phyloP scores from a whole-genome alignment of 164 flowering plant genomes.

The Kalanchoe fedtschenkoi region DNA sequence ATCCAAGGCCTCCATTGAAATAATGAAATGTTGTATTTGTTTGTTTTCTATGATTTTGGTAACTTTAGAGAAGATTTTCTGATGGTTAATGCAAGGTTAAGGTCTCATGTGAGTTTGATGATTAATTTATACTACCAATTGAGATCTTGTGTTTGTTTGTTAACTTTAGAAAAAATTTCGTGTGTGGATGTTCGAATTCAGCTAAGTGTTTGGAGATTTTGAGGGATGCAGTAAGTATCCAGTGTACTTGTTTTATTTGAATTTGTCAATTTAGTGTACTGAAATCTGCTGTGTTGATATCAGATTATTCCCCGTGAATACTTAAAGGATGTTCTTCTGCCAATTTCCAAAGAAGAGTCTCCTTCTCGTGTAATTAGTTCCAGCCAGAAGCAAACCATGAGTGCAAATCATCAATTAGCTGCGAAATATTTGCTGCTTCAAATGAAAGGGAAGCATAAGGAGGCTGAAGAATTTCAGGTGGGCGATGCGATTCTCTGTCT shows the following conservation, averaged over 20 bases:
- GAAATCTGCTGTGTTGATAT: background rate
- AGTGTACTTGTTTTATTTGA: background rate
- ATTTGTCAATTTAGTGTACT: background rate
- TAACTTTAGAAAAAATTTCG: no score
- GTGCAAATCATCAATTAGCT: conserved; percentile 82
- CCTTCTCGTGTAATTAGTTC: conserved; percentile 18
- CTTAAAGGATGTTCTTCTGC: conserved; percentile 20
- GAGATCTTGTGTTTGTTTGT: no score
- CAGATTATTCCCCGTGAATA: conserved; percentile 24
- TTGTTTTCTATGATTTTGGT: no score
- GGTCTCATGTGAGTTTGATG: no score
- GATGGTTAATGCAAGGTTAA: no score
- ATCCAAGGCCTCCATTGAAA: no score
- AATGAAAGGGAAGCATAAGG: conserved; percentile 82
- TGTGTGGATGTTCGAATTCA: no score
- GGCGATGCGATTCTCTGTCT: background rate
- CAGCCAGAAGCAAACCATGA: conserved; percentile 24
- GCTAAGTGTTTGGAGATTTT: no score
- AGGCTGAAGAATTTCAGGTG: conserved; percentile 81
- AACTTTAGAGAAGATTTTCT: no score
- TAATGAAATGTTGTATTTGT: no score
- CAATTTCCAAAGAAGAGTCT: background rate
- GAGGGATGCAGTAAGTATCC: no score
- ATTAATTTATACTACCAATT: no score
- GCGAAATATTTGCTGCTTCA: conserved; percentile 91